These are phyloP conservation scores for Termitomyces sp. DNA, from an alignment of 768 basidiomycete genomes.

Conservation along the genomic window DNA sequence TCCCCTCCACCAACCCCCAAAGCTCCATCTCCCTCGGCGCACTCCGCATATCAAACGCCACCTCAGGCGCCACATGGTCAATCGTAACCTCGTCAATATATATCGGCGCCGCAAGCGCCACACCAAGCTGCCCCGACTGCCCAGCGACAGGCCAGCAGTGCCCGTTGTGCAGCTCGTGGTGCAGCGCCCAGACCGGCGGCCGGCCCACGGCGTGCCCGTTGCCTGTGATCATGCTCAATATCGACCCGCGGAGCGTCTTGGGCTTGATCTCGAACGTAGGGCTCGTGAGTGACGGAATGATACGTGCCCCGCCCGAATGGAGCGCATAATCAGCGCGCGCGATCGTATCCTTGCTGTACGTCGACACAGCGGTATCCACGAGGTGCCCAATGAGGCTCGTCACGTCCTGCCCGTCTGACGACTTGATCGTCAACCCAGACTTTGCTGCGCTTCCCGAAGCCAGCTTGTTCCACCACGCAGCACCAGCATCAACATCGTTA, in stretches of 20 bases:
- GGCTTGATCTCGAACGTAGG: conserved; percentile 72
- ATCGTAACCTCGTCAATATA: conserved; percentile 76
- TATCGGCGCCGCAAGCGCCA: conserved; percentile 74
- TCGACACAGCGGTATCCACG: conserved; percentile 73
- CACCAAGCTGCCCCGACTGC: conserved; percentile 74
- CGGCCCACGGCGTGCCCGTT: conserved; percentile 66
- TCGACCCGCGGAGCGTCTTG: conserved; percentile 41
- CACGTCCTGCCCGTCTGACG: conserved; percentile 69
- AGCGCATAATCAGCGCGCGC: conserved; percentile 85
- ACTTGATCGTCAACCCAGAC: conserved; percentile 61
- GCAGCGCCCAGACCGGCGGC: conserved; percentile 83
- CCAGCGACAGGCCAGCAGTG: conserved; percentile 95
- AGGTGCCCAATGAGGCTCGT: conserved; percentile 70
- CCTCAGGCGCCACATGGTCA: conserved; percentile 84
- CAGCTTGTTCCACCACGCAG: conserved; percentile 75
- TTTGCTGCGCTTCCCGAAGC: conserved; percentile 41
- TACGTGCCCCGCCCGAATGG: conserved; percentile 74
- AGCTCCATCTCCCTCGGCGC: conserved; percentile 88
- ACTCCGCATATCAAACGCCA: conserved; percentile 76
- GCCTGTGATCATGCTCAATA: conserved; percentile 60
- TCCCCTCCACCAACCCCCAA: conserved; percentile 85
- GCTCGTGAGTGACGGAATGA: conserved; percentile 83
- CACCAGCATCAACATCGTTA: conserved; percentile 31
- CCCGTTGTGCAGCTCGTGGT: conserved; percentile 80
- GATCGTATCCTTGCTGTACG: conserved; percentile 71